A percentile compares a stretch with the other conserved stretches of the same genome.
Evolutionary conservation across 495 filamentous ascomycete genomes (phyloP).

Genomic region (Penicillium odoratum): DNA sequence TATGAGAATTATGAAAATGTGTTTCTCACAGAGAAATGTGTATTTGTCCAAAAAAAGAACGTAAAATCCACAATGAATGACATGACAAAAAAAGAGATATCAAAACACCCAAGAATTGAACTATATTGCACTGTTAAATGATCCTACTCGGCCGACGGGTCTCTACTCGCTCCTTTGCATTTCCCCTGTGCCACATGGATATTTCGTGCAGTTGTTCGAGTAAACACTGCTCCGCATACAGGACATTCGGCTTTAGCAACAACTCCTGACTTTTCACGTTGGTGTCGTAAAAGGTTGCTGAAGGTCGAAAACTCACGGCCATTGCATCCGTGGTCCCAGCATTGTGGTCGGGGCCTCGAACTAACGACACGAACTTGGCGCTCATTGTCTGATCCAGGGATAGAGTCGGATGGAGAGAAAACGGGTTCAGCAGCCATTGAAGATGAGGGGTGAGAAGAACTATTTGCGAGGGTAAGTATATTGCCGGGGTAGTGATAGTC

Average conservation of each 20-base stretch:
- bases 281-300: constrained; percentile 88
- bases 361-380: constrained; percentile 68
- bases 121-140: not conserved
- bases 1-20: not conserved
- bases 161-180: constrained; percentile 60
- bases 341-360: constrained; percentile 82
- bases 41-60: constrained; percentile 6
- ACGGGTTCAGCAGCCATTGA: constrained; percentile 30
- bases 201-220: constrained; percentile 85
- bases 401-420: constrained; percentile 35
- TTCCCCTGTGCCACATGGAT: constrained; percentile 88
- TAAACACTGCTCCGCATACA: constrained; percentile 88
- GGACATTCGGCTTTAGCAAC: constrained; percentile 84
- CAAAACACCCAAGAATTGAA: constrained; percentile 5
- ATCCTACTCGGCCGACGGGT: constrained; percentile 30
- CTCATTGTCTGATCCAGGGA: constrained; percentile 34
- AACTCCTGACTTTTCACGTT: constrained; percentile 90
- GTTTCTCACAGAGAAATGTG: constrained; percentile 12
- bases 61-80: not conserved
- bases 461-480: constrained; percentile 1
- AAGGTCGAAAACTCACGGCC: constrained; percentile 93
- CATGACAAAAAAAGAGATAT: constrained; percentile 1
- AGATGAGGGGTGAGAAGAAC: constrained; percentile 24
- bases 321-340: constrained; percentile 95
- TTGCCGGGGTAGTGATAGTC: not conserved